Conservation (phyloP, 2,329 filamentous ascomycete genomes). For the Blastomyces silverae region DNA sequence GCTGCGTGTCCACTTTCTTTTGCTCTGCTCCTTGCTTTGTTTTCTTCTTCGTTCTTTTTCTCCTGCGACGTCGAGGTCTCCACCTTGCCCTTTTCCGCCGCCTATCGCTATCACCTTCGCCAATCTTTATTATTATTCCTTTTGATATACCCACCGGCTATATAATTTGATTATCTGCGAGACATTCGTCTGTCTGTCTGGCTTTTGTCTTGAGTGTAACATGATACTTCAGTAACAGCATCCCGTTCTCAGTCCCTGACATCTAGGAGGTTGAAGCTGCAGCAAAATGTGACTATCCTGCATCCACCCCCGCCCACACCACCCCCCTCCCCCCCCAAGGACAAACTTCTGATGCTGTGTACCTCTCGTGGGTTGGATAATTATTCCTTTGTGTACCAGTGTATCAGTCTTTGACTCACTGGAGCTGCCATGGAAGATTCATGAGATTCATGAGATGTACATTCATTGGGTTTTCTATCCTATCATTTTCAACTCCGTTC, state of each 20-base stretch:
- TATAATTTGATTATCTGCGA: not conserved
- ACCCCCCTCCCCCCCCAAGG: not conserved
- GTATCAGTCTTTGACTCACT: not conserved
- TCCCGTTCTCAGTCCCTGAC: not conserved
- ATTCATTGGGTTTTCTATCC: not conserved
- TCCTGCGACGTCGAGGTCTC: not conserved
- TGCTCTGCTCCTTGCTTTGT: not conserved
- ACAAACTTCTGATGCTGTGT: not conserved
- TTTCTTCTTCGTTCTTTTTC: not conserved
- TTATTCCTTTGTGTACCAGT: not conserved
- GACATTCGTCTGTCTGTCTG: not conserved
- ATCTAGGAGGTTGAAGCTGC: not conserved
- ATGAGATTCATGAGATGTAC: not conserved
- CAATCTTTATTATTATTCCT: not conserved
- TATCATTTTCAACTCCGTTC: no score
- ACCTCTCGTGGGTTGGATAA: not conserved
- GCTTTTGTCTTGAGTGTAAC: not conserved
- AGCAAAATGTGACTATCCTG: constrained; percentile 1
- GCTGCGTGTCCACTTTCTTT: not conserved
- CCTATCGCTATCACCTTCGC: not conserved
- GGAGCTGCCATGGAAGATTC: not conserved
- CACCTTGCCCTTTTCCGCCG: not conserved
- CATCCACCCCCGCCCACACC: not conserved
- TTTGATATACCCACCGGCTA: not conserved
- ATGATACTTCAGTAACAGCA: constrained; percentile 1